Percentiles rank a stretch among this genome's conserved stretches.
These are phyloP conservation scores for Phialophora expanda DNA, from an alignment of 2,329 filamentous ascomycete species.

Conservation along the genomic window DNA sequence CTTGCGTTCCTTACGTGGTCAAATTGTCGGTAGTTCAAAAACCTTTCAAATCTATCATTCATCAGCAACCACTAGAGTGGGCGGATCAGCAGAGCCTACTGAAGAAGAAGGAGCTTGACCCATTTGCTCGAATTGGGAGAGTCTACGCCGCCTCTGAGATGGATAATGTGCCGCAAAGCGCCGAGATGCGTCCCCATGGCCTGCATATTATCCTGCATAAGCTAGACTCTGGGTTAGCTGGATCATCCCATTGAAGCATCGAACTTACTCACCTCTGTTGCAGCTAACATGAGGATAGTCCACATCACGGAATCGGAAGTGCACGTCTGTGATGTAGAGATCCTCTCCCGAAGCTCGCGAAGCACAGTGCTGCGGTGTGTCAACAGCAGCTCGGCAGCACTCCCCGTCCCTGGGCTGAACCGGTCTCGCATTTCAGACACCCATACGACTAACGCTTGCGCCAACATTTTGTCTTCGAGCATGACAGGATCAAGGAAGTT, in stretches of 20 bases:
- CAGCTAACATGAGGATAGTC: constrained; percentile 18
- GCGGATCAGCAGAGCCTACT: constrained; percentile 6
- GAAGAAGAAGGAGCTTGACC: constrained; percentile 18
- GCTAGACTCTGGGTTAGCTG: constrained; percentile 7
- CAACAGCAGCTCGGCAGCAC: constrained; percentile 7
- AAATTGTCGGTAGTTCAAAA: constrained; percentile 21
- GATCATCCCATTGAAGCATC: not conserved
- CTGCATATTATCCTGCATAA: constrained; percentile 18
- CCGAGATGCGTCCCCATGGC: constrained; percentile 20
- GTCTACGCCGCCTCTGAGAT: constrained; percentile 14
- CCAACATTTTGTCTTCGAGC: constrained; percentile 16
- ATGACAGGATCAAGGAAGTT: constrained; percentile 16
- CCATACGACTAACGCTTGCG: constrained; percentile 18
- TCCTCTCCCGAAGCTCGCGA: constrained; percentile 20
- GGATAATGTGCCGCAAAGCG: constrained; percentile 19
- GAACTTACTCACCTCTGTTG: constrained; percentile 13
- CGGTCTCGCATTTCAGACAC: constrained; percentile 11
- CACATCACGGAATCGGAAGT: constrained; percentile 19
- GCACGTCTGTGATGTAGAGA: constrained; percentile 13
- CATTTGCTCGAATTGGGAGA: constrained; percentile 6
- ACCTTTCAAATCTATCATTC: constrained; percentile 17
- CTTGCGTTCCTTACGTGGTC: constrained; percentile 9
- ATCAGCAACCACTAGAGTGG: constrained; percentile 2
- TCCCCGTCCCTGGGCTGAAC: not conserved
- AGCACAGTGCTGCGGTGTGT: constrained; percentile 16